Evolutionary conservation across 202 grass and related monocot genomes (phyloP).

Genomic region (Setaria italica): DNA sequence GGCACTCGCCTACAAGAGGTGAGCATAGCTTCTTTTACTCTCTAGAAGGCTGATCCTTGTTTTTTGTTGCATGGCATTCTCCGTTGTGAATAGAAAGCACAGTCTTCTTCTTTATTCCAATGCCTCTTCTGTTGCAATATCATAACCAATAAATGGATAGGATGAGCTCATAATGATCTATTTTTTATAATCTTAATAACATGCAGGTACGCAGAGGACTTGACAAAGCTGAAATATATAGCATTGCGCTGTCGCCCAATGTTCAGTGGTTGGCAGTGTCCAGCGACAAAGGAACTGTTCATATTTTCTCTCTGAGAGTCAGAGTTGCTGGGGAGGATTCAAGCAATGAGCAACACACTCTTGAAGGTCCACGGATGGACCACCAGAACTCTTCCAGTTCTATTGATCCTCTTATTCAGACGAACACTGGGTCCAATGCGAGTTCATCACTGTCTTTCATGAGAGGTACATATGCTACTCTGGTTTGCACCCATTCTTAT

Average conservation of each 20-base stretch:
- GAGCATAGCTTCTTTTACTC: constrained; percentile 25
- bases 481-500: constrained; percentile 26
- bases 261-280: constrained; percentile 89
- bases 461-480: constrained; percentile 61
- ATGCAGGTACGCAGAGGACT: constrained; percentile 87
- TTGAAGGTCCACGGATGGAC: constrained; percentile 65
- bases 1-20: constrained; percentile 92
- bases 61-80: not conserved
- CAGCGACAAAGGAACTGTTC: constrained; percentile 90
- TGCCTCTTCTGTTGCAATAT: not conserved
- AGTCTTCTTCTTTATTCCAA: not conserved
- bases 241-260: constrained; percentile 79
- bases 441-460: constrained; percentile 94
- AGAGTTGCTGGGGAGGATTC: constrained; percentile 82
- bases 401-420: constrained; percentile 80
- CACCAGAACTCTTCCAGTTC: constrained; percentile 72
- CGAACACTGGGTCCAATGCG: constrained; percentile 72
- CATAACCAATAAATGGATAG: not conserved
- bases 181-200: constrained; percentile 46
- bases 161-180: constrained; percentile 5
- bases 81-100: not conserved
- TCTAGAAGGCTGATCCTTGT: not conserved
- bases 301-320: constrained; percentile 86
- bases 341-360: constrained; percentile 49
- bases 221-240: constrained; percentile 89